Evolutionary conservation across 2,329 filamentous ascomycete species (phyloP), one percentile per base, ranked within the genome.

Genomic region (Penicillium sp.): DNA sequence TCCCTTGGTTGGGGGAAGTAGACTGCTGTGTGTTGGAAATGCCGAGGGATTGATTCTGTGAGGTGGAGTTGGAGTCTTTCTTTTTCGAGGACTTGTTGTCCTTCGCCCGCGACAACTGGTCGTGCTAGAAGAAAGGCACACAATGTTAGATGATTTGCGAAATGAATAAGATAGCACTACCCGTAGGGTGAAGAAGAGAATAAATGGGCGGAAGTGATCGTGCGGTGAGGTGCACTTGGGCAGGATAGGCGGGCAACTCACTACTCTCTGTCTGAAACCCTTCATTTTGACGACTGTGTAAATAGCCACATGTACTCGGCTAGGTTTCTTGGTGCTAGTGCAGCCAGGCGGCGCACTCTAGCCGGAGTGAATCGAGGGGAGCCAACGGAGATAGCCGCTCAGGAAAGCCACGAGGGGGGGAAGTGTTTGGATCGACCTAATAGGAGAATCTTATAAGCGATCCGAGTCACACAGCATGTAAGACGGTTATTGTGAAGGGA

Each of bases 261-360:
- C 92, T 84, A 97, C 92, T 89, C 90, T 91, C 84, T 96, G 91
- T 80, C 92, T 90, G 80, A 97, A 96, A 77, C 91, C 90, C 83
- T 96, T 97, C 93, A 97, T 97, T 79, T 84, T 89, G 78, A 77
- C 78, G 58, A 60, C 60, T 68, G 67, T 63, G 62, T 61, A 66
- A 63, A 64, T 59, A 67, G 62, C 71, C 69, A 68, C 72, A 75
- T 73, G 68, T 73, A 75, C 69, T 73, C 66, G 65, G 60, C 61
- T 63, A 57, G 49, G 33, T 49, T 63, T 65, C 57, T 69, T 62
- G 65, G 67, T 71, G 65, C 68, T 64, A 71, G 71, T 71, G 70
- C 71, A 75, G 71, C 69, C 61, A 60, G 54, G 46, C 58, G 70
- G 69, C 71, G 67, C 69, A 72, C 69, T 69, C 67, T 68, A 71